These are phyloP conservation scores for Aspergillus glaucus DNA, from an alignment of 2,329 filamentous ascomycete species.

Conservation along the genomic window DNA sequence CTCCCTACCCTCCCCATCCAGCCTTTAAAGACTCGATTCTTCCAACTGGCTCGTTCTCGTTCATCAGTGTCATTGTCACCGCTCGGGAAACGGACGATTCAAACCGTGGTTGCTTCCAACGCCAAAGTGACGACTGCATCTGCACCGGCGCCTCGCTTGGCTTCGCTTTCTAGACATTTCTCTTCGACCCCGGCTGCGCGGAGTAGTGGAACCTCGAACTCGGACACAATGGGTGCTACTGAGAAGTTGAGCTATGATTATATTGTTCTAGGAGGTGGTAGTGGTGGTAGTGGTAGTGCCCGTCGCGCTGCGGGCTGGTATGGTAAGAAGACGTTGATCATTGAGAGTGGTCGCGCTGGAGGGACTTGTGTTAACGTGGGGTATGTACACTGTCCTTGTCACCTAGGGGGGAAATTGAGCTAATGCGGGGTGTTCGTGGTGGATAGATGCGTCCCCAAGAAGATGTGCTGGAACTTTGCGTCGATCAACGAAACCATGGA, in stretches of 20 bases:
- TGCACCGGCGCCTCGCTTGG: slow-evolving; percentile 26
- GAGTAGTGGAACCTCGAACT: slow-evolving; percentile 7
- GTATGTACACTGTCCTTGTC: slow-evolving; percentile 25
- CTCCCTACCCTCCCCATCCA: slow-evolving; percentile 12
- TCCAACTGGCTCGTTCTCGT: background rate
- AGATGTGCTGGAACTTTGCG: slow-evolving; percentile 49
- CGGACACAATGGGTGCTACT: slow-evolving; percentile 40
- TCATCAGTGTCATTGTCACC: background rate
- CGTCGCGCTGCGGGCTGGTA: slow-evolving; percentile 48
- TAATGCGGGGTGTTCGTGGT: background rate
- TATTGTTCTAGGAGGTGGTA: slow-evolving; percentile 51
- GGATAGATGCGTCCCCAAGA: slow-evolving; percentile 45
- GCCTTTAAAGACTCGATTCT: slow-evolving; percentile 11
- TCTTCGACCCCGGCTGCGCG: slow-evolving; percentile 19
- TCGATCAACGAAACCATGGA: slow-evolving; percentile 44
- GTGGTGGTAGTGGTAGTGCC: slow-evolving; percentile 46
- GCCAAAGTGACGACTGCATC: slow-evolving; percentile 8
- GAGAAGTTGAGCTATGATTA: slow-evolving; percentile 47
- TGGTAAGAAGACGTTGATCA: slow-evolving; percentile 45
- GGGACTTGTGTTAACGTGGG: slow-evolving; percentile 51
- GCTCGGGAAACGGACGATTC: no score
- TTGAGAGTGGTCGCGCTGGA: slow-evolving; percentile 45
- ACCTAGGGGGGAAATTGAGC: background rate
- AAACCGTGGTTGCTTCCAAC: slow-evolving; percentile 20
- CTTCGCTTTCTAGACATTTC: slow-evolving; percentile 37